Evolutionary conservation across 1,284 basidiomycete species (phyloP), one percentile per base, ranked within the genome.

Genomic region (Ganoderma lingzhi): DNA sequence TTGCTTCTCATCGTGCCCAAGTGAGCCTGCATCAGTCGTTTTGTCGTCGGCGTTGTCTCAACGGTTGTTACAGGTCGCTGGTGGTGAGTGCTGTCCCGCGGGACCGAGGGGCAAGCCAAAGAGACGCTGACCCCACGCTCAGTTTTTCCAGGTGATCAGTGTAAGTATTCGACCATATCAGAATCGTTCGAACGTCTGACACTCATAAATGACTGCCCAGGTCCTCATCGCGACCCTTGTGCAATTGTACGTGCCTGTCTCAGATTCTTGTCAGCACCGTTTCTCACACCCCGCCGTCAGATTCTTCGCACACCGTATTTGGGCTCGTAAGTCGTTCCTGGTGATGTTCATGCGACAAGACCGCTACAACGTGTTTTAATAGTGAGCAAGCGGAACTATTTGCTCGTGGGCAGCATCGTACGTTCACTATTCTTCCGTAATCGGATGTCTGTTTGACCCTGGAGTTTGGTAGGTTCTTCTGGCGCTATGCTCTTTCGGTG

Each of bases 101-200:
- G 12, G 23, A 28, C 28, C 23, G 23, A 28, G 14, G 12, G 3
- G 23, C 3, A 4, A 10, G 3, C 48, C 10, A 23, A 28, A n/a
- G 23, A 23, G 19, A 53, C 5, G 23, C 48, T 53, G 23, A 53
- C 23, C n/a, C 9, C 23, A 5, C 48, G 9, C 28, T n/a, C 48
- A 53, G 48, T 53, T 53, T 10, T 53, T 53, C 48, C 48, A 53
- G n/a, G 48, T 28, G 48, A 53, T 53, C 48, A 53, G 48, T 28
- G 48, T 53, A 30, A 53, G 48, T 10, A 53, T 53, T 30, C 48
- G 10, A 28, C 48, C 12, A 4, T 6, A 3, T 53, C 23, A 28
- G 48, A 53, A 12, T 2, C 23, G 14, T 14, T 53, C 23, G 23
- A 8, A 53, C 48, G 48, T 53, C 12, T 53, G 48, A 53, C 2